Conservation (phyloP, 192 early-diverging fungal genomes). For the Thoreauomyces humboldtii region DNA sequence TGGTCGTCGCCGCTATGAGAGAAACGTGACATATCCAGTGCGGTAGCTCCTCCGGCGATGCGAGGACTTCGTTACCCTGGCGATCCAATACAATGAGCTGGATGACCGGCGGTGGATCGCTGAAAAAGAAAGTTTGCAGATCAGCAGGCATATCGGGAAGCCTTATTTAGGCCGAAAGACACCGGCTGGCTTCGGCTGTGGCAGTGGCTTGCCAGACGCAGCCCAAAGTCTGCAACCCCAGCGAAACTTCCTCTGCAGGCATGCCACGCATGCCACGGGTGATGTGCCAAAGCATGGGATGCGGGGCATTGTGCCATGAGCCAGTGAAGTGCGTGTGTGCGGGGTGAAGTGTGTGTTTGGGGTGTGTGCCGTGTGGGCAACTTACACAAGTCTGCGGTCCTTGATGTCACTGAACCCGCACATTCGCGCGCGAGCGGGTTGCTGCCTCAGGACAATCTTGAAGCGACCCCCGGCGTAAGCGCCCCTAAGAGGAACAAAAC, state of each 20-base stretch:
- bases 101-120: conserved; percentile 34
- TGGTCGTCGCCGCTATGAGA: conserved; percentile 24
- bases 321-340: no score
- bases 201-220: not conserved
- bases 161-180: no score
- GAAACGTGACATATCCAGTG: conserved; percentile 38
- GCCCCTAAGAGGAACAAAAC: not conserved
- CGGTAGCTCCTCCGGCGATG: not conserved
- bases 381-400: conserved; percentile 35
- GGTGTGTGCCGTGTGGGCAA: no score
- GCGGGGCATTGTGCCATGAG: no score
- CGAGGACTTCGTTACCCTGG: conserved; percentile 8
- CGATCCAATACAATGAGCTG: conserved; percentile 20
- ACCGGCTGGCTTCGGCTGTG: no score
- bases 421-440: conserved; percentile 39
- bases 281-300: not conserved
- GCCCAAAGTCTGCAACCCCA: not conserved
- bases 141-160: not conserved
- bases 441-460: conserved; percentile 36
- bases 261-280: no score
- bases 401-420: conserved; percentile 44
- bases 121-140: conserved; percentile 20
- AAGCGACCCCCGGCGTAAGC: conserved; percentile 6
- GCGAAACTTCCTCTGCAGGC: no score
- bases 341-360: no score